Conservation (phyloP, 2,329 filamentous ascomycete species). For the Diplocarpon mali region DNA sequence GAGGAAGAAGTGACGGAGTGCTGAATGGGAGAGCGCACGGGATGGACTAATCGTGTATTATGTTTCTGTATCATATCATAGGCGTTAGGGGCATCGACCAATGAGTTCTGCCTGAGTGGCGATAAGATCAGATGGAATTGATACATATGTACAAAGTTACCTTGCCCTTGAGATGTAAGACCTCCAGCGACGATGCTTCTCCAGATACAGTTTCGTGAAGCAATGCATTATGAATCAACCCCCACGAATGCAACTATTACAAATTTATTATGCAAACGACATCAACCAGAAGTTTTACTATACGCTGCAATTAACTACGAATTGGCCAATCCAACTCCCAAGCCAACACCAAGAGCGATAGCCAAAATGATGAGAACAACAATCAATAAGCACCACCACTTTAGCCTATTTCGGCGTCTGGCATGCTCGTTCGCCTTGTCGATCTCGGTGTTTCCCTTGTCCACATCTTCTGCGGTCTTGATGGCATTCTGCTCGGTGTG, state of each 20-base stretch:
- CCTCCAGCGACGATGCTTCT: too few relatives aligned
- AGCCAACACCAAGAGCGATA: constrained; percentile 41
- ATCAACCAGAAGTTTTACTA: not conserved
- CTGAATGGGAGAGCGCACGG: constrained; percentile 26
- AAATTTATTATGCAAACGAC: not conserved
- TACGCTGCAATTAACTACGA: constrained; percentile 2
- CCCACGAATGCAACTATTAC: not conserved
- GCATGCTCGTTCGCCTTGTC: constrained; percentile 57
- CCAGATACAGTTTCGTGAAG: not conserved
- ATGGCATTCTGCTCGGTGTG: constrained; percentile 54
- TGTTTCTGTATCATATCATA: not conserved
- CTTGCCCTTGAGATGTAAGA: too few relatives aligned
- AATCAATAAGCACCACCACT: constrained; percentile 68
- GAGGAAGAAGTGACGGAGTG: constrained; percentile 27
- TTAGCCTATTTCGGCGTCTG: constrained; percentile 58
- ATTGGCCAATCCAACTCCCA: constrained; percentile 27
- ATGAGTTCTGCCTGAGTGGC: not conserved
- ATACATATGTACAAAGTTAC: not conserved
- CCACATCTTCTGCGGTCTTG: constrained; percentile 53
- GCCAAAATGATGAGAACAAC: constrained; percentile 46
- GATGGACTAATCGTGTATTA: constrained; percentile 17
- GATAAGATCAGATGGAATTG: not conserved
- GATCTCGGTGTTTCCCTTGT: constrained; percentile 60
- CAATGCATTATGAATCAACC: constrained; percentile 6
- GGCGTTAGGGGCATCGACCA: constrained; percentile 2